phyloP scores from a whole-genome alignment of 805 yeast species.

The Groenewaldozyma salmanticensis region DNA sequence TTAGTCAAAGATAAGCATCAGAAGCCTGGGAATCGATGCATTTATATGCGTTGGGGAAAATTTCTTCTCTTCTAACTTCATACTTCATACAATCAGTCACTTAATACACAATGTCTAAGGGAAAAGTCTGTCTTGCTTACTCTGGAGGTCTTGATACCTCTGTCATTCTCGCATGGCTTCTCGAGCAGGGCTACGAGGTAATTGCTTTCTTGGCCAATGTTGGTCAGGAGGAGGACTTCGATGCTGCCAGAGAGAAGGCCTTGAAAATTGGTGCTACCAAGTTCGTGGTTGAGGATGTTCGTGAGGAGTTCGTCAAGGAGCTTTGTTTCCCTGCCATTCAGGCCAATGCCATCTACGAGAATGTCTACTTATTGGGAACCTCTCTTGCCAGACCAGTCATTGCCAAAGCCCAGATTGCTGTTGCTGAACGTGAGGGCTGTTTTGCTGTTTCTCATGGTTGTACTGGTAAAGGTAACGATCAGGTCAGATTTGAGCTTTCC shows the following conservation, averaged over 20 bases:
- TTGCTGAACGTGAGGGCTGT: constrained; percentile 96
- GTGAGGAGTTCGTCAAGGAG: constrained; percentile 88
- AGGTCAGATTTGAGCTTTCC: constrained; percentile 93
- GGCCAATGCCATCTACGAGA: constrained; percentile 95
- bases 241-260: constrained; percentile 93
- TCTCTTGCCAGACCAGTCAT: constrained; percentile 98
- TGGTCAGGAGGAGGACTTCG: constrained; percentile 99
- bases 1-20: too few relatives aligned
- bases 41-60: neutral
- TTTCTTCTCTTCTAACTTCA: neutral
- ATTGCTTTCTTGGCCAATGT: constrained; percentile 97
- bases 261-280: constrained; percentile 95
- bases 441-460: constrained; percentile 98
- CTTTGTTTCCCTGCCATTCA: constrained; percentile 95
- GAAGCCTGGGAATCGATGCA: neutral
- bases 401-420: constrained; percentile 95
- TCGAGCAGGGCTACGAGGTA: constrained; percentile 97
- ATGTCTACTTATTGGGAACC: constrained; percentile 92
- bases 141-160: constrained; percentile 99
- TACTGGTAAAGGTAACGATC: constrained; percentile 99
- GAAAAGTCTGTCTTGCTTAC: constrained; percentile 98
- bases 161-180: constrained; percentile 93
- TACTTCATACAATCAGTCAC: too few relatives aligned
- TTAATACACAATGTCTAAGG: constrained; percentile 70
- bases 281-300: constrained; percentile 87